Evolutionary conservation across 1,139 yeast species (phyloP), one percentile per base, ranked within the genome.

Genomic region (Keqinozyma sinolaborantium): DNA sequence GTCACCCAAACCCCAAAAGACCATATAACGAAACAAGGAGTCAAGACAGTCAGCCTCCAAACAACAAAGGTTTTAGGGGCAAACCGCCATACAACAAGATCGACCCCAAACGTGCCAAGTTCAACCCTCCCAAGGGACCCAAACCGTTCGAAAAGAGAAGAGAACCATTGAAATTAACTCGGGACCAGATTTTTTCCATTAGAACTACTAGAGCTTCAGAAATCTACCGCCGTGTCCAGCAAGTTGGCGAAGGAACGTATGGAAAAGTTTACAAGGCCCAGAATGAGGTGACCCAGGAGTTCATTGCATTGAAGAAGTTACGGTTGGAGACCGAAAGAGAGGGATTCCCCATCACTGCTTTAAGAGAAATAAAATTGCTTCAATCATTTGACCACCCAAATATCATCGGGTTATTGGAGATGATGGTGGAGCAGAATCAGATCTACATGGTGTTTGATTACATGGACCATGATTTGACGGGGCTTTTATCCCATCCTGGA

Each of bases 311-410:
- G 50, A 92, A 92, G 51, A 74, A 82, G 45, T 66, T 92, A 29
- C 62, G 97, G 38, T 69, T 92, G 51, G 97, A 92, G 51, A 63
- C 79, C 6, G 97, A 92, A 55, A 69, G 88, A 30, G 98, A 92
- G 51, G 97, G 97, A 0, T 87, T 92, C 58, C 98, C 98, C 1
- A 85, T 92, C 14, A 92, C 98, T 0, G 95, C 97, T 0, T 79
- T 90, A 50, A 71, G 98, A 45, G 98, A 92, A 59, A 87, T 90
- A 38, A 82, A 88, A 43, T 63, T 92, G 14, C 64, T 92, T 28
- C 97, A 92, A 56, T 76, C 90, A n/a, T 79, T 90, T 48, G 77
- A 84, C 40, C 97, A 92, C 54, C 74, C 71, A 12, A 87, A 90
- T 53, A 77, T 88, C 18, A 87, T 92, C 16, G 81, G 92, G 0